Evolutionary conservation across 139 green algal species (phyloP).

Genomic region (Coelastrella sp.): DNA sequence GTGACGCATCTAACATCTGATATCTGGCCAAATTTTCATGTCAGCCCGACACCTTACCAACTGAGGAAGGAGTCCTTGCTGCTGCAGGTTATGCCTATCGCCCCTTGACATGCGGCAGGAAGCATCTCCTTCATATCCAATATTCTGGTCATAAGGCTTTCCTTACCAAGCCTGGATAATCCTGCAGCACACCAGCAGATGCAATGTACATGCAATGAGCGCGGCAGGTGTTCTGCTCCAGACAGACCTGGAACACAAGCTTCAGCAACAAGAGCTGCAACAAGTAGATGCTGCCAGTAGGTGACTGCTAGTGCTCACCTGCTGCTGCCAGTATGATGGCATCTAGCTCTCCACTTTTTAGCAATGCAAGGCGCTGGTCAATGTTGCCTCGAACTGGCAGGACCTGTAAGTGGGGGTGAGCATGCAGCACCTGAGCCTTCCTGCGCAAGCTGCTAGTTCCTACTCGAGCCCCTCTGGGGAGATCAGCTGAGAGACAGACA

Average conservation of each 20-base stretch:
- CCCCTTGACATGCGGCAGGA: constrained; percentile 36
- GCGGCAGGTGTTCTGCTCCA: too few species aligned
- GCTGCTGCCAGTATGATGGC: constrained; percentile 36
- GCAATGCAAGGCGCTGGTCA: constrained; percentile 18
- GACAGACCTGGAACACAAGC: too few species aligned
- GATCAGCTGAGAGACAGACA: constrained; percentile 7
- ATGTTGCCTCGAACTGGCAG: constrained; percentile 42
- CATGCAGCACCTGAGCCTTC: constrained; percentile 43
- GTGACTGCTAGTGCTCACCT: too few species aligned
- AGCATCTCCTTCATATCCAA: constrained; percentile 41
- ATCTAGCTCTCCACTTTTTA: constrained; percentile 29
- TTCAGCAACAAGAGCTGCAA: background rate
- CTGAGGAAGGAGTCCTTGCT: constrained; percentile 12
- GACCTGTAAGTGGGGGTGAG: constrained; percentile 26
- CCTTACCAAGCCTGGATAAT: constrained; percentile 6
- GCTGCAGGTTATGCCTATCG: constrained; percentile 29
- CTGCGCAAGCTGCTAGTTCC: constrained; percentile 43
- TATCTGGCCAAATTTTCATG: too few species aligned
- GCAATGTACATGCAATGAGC: too few species aligned
- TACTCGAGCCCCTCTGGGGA: constrained; percentile 19
- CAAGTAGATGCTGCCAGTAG: too few species aligned
- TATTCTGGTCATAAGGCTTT: constrained; percentile 2
- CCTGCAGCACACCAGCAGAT: too few species aligned
- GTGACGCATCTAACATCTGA: background rate
- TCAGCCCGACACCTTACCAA: background rate